Evolutionary conservation across 768 basidiomycete genomes (phyloP).

Genomic region (Tylopilus subfusipes): DNA sequence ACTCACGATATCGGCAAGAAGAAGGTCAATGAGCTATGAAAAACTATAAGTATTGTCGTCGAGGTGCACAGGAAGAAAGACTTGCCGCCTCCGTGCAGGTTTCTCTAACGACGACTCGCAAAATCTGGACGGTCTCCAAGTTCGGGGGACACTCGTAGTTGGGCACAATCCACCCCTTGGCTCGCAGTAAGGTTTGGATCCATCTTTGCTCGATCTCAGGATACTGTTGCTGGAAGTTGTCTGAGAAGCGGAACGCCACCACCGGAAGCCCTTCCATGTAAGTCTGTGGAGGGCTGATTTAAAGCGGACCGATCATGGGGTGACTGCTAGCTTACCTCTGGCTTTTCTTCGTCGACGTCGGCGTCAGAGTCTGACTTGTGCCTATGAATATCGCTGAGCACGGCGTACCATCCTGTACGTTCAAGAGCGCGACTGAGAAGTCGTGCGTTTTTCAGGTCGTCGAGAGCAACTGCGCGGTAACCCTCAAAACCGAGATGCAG

Average conservation of each 20-base stretch:
- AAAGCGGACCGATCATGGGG: background rate
- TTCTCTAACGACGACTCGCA: conserved; percentile 62
- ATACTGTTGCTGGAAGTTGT: conserved; percentile 48
- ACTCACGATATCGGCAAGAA: conserved; percentile 67
- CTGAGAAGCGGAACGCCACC: conserved; percentile 53
- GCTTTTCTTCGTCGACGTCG: conserved; percentile 49
- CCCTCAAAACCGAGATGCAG: conserved; percentile 58
- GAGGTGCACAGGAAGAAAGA: conserved; percentile 22
- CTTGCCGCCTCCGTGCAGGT: conserved; percentile 47
- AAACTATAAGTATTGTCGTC: conserved; percentile 25
- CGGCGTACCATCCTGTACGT: conserved; percentile 47
- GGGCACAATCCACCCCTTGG: conserved; percentile 56
- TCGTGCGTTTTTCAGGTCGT: conserved; percentile 58
- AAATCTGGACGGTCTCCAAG: conserved; percentile 49
- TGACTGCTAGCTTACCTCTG: conserved; percentile 45
- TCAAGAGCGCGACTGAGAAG: conserved; percentile 63
- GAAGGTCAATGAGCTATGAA: conserved; percentile 54
- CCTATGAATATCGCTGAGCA: conserved; percentile 55
- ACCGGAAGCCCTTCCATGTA: conserved; percentile 53
- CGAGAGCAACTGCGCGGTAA: conserved; percentile 44
- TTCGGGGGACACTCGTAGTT: conserved; percentile 58
- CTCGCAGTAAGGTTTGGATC: conserved; percentile 49
- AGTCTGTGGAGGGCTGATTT: conserved; percentile 18
- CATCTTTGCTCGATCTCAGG: conserved; percentile 57
- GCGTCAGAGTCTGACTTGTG: conserved; percentile 30